phyloP scores from a whole-genome alignment of 1,284 basidiomycete species.

The Cryptococcus floricola region DNA sequence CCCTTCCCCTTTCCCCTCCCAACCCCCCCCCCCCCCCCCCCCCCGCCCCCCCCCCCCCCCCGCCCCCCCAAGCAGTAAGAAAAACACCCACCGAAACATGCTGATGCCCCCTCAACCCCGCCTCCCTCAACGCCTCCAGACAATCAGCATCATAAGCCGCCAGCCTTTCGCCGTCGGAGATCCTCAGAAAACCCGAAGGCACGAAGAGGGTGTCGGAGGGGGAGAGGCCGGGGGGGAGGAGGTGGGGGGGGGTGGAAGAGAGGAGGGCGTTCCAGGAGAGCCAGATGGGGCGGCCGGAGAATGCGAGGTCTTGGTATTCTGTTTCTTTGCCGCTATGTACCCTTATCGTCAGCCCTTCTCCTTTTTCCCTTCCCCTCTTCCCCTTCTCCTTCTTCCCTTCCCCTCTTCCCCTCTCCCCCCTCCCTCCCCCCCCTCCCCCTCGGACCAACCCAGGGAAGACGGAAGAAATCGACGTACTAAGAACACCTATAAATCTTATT shows the following conservation, averaged over 20 bases:
- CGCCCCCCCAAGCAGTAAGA: no score
- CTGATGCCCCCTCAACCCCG: conserved; percentile 12
- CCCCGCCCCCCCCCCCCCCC: no score
- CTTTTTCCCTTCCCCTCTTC: no score
- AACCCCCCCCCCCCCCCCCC: no score
- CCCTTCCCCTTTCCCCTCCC: no score
- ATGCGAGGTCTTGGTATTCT: conserved; percentile 27
- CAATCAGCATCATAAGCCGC: conserved; percentile 12
- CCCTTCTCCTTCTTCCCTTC: no score
- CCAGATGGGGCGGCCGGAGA: conserved; percentile 20
- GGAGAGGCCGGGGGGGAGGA: conserved; percentile 19
- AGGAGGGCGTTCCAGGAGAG: conserved; percentile 20
- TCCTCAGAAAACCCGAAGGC: conserved; percentile 17
- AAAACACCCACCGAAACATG: conserved; percentile 14
- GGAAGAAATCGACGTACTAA: conserved; percentile 12
- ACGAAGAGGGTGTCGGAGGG: conserved; percentile 14
- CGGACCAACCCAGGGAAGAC: background rate
- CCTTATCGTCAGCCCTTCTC: background rate
- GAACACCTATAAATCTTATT: conserved; percentile 28
- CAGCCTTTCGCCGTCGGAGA: conserved; percentile 7
- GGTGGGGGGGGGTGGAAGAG: conserved; percentile 1
- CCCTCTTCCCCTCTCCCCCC: no score
- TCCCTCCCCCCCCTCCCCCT: no score
- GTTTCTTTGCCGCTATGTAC: conserved; percentile 9
- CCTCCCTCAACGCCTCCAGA: conserved; percentile 15